These are phyloP conservation scores for Metschnikowia hibisci DNA, from an alignment of 805 yeast genomes.

Conservation along the genomic window DNA sequence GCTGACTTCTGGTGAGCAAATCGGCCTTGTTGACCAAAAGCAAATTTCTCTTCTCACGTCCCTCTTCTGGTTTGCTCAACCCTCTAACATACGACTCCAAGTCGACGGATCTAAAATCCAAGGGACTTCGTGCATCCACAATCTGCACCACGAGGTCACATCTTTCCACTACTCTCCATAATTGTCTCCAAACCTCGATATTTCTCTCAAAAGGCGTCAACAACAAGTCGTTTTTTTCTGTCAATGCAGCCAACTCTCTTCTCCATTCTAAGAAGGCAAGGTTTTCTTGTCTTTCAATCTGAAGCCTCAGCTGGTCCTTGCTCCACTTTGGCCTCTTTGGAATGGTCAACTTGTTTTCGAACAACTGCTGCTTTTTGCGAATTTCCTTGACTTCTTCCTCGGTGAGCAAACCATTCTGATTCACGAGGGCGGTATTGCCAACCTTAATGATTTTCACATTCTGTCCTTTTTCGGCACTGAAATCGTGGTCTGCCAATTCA, in stretches of 20 bases:
- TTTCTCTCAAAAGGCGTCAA: conserved; percentile 97
- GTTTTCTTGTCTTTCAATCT: conserved; percentile 82
- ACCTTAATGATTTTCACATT: conserved; percentile 81
- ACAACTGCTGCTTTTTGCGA: conserved; percentile 59
- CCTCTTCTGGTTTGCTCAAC: conserved; percentile 48
- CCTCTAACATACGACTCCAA: conserved; percentile 80
- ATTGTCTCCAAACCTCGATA: conserved; percentile 95
- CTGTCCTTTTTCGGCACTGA: conserved; percentile 83
- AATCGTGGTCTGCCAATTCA: conserved; percentile 92
- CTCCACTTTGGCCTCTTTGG: conserved; percentile 94
- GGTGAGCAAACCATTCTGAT: conserved; percentile 49
- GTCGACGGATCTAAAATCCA: conserved; percentile 84
- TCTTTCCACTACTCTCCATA: conserved; percentile 97
- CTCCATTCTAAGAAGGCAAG: conserved; percentile 94
- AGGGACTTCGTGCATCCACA: conserved; percentile 95
- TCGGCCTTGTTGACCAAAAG: conserved; percentile 93
- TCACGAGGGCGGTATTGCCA: conserved; percentile 45
- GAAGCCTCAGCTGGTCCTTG: conserved; percentile 61
- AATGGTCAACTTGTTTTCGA: conserved; percentile 69
- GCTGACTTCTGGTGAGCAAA: conserved; percentile 69
- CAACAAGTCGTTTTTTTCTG: conserved; percentile 78
- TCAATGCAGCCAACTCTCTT: conserved; percentile 77
- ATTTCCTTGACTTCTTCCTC: conserved; percentile 62
- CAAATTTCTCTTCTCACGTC: conserved; percentile 62
- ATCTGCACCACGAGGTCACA: conserved; percentile 93